Conservation (phyloP, 2,329 filamentous ascomycete species). For the Anthostomella pinea region DNA sequence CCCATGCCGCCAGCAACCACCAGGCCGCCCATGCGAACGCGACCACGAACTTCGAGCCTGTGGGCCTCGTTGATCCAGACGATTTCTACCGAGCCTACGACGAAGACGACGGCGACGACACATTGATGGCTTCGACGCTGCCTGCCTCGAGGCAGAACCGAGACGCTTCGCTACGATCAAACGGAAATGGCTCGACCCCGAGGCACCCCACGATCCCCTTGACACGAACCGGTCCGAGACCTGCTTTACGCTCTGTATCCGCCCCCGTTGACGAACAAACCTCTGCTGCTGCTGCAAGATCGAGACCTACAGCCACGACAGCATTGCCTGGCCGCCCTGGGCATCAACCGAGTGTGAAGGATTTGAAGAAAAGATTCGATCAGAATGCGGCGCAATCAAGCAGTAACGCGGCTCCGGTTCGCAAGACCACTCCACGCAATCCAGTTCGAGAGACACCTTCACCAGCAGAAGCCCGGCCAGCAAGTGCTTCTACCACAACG, state of each 20-base stretch:
- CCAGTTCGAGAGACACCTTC: constrained; percentile 35
- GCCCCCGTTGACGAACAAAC: constrained; percentile 50
- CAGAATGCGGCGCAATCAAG: constrained; percentile 44
- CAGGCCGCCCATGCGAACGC: constrained; percentile 39
- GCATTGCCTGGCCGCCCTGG: constrained; percentile 27
- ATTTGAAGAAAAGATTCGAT: constrained; percentile 77
- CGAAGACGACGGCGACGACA: constrained; percentile 35
- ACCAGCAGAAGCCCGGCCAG: constrained; percentile 33
- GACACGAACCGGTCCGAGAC: constrained; percentile 40
- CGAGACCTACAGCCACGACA: constrained; percentile 29
- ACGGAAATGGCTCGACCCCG: constrained; percentile 47
- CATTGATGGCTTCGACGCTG: constrained; percentile 40
- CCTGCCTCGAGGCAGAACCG: constrained; percentile 41
- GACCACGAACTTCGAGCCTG: constrained; percentile 33
- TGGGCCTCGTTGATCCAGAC: constrained; percentile 48
- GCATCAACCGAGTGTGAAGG: constrained; percentile 69
- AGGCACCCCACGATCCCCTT: constrained; percentile 45
- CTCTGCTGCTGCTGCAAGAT: constrained; percentile 27
- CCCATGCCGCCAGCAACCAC: constrained; percentile 38
- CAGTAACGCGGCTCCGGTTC: constrained; percentile 35
- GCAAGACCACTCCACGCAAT: constrained; percentile 34
- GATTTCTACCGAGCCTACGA: constrained; percentile 54
- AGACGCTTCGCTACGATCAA: constrained; percentile 44
- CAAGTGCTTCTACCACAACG: constrained; percentile 22
- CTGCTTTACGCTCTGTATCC: constrained; percentile 52